Evolutionary conservation across 495 filamentous ascomycete species (phyloP), one percentile per base, ranked within the genome.

Genomic region (Xanthoparmelia taractica): DNA sequence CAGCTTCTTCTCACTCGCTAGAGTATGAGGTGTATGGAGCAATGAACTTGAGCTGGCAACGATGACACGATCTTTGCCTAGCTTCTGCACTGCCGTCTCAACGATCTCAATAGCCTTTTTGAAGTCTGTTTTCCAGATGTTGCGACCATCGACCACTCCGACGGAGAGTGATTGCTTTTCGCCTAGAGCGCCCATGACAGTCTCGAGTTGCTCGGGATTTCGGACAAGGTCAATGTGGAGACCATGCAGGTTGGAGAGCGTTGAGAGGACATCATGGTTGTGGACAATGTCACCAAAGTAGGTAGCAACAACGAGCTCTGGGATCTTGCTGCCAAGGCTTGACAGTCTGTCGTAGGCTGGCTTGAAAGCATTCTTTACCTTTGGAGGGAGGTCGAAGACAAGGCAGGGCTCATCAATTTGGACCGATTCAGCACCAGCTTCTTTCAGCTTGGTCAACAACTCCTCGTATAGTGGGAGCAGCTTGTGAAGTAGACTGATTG

Each of bases 111-210:
- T 91, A 67, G 93, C 90, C 70, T 83, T 83, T 82, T 91, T 85
- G 77, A 96, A 88, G 84, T 96, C 91, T 78, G 90, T 96, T 91
- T 98, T 97, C 94, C 94, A 98, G 84, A 98, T 98, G 84, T 98
- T 98, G 73, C 94, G 90, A 69, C 94, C 95, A 71, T 97, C 92
- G 67, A 98, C 94, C 68, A 98, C 87, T 87, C 94, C 94, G 69
- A 84, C 85, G 61, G 95, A 97, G 63, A 98, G 88, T 63, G 85
- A 77, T 78, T 96, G 94, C 71, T 89, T 87, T 66, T 89, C 80
- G 69, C 92, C 91, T 60, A 96, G 84, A 67, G 86, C 83, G 66
- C 74, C 79, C 60, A 89, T 72, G 71, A 96, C 89, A 57, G 84
- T 83, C 40, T 91, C 85, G 57, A 98, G 88, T 81, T 98, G 94